Percentiles rank a stretch among this genome's conserved stretches.
Conservation (phyloP, 2,329 filamentous ascomycete species). For the Reticulascus tulasneorum region DNA sequence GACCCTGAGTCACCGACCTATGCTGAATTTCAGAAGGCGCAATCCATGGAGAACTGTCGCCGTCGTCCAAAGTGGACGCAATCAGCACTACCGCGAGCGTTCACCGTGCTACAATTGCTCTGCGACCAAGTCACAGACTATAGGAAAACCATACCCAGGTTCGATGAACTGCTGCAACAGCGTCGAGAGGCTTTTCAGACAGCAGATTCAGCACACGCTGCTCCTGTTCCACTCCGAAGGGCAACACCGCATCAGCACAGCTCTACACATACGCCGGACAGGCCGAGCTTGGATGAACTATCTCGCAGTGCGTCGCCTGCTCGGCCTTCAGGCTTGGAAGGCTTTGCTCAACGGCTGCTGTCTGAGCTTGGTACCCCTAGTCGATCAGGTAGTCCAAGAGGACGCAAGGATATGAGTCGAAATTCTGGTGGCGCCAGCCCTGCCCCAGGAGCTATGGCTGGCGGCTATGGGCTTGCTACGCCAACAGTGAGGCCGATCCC, state of each 20-base stretch:
- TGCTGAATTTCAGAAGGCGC: conserved; percentile 39
- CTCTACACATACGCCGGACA: conserved; percentile 33
- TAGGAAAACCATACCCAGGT: conserved; percentile 62
- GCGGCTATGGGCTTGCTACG: conserved; percentile 24
- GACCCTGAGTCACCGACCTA: conserved; percentile 36
- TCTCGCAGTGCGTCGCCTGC: conserved; percentile 48
- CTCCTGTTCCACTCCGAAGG: conserved; percentile 19
- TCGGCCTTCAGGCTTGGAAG: conserved; percentile 52
- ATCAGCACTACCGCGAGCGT: conserved; percentile 48
- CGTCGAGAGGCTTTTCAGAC: conserved; percentile 61
- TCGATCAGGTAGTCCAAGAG: conserved; percentile 45
- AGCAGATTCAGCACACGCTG: conserved; percentile 40
- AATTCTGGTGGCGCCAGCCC: conserved; percentile 26
- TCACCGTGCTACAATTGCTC: conserved; percentile 55
- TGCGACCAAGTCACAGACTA: conserved; percentile 60
- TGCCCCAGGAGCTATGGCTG: conserved; percentile 22
- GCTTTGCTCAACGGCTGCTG: conserved; percentile 59
- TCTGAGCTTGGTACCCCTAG: conserved; percentile 55
- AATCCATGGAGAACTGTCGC: conserved; percentile 47
- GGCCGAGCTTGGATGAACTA: conserved; percentile 37
- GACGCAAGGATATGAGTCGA: conserved; percentile 40
- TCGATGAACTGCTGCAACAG: conserved; percentile 67
- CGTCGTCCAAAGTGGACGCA: conserved; percentile 50
- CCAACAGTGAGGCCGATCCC: conserved; percentile 31
- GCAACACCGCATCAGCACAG: conserved; percentile 16